phyloP scores from a whole-genome alignment of 2,329 filamentous ascomycete species.

The Aspergillus aculeatus region DNA sequence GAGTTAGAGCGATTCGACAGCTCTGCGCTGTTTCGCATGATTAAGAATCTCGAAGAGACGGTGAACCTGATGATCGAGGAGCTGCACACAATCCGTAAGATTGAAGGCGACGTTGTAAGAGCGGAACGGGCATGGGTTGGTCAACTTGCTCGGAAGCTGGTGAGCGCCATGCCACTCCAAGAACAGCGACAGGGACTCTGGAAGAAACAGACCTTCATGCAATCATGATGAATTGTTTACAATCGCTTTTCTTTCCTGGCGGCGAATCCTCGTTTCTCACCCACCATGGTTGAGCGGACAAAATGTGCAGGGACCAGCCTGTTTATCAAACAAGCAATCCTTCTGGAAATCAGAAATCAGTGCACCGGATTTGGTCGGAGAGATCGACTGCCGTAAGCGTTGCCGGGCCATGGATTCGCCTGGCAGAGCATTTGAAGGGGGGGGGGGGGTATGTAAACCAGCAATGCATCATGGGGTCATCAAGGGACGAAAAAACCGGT shows the following conservation, averaged over 20 bases:
- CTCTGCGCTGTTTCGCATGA: conserved; percentile 35
- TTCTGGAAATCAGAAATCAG: neutral
- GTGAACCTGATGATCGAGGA: conserved; percentile 39
- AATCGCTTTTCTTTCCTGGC: neutral
- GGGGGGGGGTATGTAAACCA: neutral
- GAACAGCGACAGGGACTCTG: conserved; percentile 28
- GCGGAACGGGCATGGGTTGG: conserved; percentile 36
- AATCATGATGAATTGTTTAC: conserved; percentile 5
- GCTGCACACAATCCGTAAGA: conserved; percentile 33
- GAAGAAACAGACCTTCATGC: conserved; percentile 26
- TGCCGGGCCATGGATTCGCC: neutral
- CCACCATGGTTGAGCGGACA: neutral
- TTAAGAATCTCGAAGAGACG: conserved; percentile 29
- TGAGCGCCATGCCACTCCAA: conserved; percentile 8
- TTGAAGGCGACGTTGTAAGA: conserved; percentile 36
- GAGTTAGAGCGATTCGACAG: conserved; percentile 21
- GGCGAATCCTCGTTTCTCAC: neutral
- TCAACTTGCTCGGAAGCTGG: conserved; percentile 28
- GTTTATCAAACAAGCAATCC: neutral
- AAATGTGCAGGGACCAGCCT: neutral
- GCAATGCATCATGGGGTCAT: conserved; percentile 5
- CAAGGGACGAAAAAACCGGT: conserved; percentile 7
- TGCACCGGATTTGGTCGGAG: neutral
- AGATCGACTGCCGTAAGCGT: neutral
- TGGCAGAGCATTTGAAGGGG: neutral